A percentile compares a stretch with the other conserved stretches of the same genome.
These are phyloP conservation scores for Eimeria tenella DNA, from an alignment of 169 alveolate genomes.

Conservation along the genomic window DNA sequence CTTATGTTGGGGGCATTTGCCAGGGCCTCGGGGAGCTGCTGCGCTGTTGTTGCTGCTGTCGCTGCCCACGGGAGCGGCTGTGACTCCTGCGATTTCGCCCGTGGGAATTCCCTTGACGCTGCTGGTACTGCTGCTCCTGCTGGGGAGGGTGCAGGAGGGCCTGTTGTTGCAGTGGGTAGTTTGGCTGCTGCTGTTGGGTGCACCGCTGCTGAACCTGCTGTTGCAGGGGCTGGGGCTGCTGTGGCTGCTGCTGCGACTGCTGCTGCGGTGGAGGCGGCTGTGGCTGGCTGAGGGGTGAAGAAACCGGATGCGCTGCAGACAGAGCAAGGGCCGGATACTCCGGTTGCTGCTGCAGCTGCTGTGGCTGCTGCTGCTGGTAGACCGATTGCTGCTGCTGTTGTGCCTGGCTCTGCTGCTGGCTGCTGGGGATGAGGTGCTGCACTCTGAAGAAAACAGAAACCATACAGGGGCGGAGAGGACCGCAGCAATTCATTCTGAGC, in stretches of 20 bases:
- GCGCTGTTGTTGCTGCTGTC: not conserved
- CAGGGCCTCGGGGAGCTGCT: not conserved
- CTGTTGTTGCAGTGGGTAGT: slow-evolving; percentile 12
- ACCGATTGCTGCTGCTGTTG: too few species aligned
- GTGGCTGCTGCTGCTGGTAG: too few species aligned
- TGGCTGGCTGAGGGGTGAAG: not conserved
- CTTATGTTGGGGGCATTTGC: not conserved
- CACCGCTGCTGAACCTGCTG: not conserved
- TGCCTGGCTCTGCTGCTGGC: too few species aligned
- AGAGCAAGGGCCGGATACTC: too few species aligned
- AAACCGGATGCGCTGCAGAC: too few species aligned
- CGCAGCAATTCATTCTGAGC: not conserved
- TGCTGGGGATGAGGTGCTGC: not conserved
- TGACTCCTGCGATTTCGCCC: slow-evolving; percentile 11
- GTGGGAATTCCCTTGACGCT: not conserved
- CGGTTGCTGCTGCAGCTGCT: too few species aligned
- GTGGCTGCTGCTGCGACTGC: not conserved
- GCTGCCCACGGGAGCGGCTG: slow-evolving; percentile 14
- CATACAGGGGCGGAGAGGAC: not conserved
- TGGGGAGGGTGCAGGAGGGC: not conserved
- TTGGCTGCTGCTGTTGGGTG: not conserved
- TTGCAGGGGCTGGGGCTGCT: not conserved
- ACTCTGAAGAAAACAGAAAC: not conserved
- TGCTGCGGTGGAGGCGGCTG: not conserved
- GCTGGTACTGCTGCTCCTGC: slow-evolving; percentile 7